Evolutionary conservation across 352 stramenopile genomes (phyloP).

Genomic region (Phytophthora citricola): DNA sequence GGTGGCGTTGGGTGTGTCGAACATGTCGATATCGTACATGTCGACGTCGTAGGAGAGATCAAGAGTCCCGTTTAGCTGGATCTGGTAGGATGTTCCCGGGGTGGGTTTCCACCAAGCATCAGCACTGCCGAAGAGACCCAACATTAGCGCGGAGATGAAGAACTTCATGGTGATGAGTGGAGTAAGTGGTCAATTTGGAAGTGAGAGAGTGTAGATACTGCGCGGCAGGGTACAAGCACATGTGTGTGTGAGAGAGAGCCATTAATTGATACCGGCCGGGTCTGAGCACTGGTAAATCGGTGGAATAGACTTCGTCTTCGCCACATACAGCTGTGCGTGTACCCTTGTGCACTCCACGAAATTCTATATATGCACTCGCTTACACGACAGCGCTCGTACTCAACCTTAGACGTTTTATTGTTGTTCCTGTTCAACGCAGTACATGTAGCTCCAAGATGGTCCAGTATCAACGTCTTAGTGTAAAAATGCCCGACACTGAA

Average conservation of each 20-base stretch:
- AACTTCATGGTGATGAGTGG: constrained; percentile 8
- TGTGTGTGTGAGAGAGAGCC: background rate
- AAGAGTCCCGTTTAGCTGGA: constrained; percentile 41
- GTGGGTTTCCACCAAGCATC: constrained; percentile 45
- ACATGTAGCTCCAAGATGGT: background rate
- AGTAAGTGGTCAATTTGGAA: constrained; percentile 10
- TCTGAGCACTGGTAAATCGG: constrained; percentile 4
- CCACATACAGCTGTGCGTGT: constrained; percentile 14
- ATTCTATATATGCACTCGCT: too few species aligned
- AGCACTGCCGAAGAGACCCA: background rate
- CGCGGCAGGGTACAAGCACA: background rate
- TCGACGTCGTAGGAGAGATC: constrained; percentile 41
- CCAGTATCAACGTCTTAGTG: background rate
- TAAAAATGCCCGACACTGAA: too few species aligned
- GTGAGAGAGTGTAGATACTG: background rate
- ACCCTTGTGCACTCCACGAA: constrained; percentile 2
- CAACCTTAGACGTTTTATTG: background rate
- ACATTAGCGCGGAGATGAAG: constrained; percentile 1
- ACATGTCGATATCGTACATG: constrained; percentile 53
- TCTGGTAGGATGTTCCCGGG: constrained; percentile 49
- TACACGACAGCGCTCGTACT: too few species aligned
- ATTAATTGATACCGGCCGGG: constrained; percentile 8
- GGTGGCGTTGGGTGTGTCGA: constrained; percentile 38
- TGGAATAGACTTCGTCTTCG: constrained; percentile 20
- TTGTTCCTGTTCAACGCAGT: background rate